phyloP scores from a whole-genome alignment of 805 yeast species.

The Saccharomycopsis amapae region DNA sequence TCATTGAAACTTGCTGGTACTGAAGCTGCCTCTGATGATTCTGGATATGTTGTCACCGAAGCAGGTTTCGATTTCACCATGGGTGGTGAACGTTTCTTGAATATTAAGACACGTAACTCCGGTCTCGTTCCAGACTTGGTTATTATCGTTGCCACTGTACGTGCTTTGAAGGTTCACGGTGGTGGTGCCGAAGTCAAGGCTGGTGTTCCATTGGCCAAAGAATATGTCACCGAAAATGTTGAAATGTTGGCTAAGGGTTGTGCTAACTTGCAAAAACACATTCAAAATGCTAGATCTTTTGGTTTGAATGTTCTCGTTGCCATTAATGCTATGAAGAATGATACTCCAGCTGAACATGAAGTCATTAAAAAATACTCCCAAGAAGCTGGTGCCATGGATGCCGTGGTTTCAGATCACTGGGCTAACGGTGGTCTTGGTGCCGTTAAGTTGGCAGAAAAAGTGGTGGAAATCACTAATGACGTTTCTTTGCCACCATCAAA shows the following conservation, averaged over 20 bases:
- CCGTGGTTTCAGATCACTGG: constrained; percentile 81
- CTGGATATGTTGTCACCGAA: constrained; percentile 78
- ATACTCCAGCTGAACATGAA: constrained; percentile 60
- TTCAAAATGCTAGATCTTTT: constrained; percentile 60
- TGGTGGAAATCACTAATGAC: constrained; percentile 37
- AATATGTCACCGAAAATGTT: constrained; percentile 62
- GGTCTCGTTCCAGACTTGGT: constrained; percentile 73
- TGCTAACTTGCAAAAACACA: constrained; percentile 71
- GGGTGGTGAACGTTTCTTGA: constrained; percentile 86
- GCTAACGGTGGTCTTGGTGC: constrained; percentile 84
- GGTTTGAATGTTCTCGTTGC: constrained; percentile 81
- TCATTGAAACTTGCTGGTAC: constrained; percentile 77
- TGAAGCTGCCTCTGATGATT: constrained; percentile 43
- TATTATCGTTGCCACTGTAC: constrained; percentile 75
- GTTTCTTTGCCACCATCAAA: background rate
- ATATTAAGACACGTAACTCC: constrained; percentile 77
- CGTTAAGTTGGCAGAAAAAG: constrained; percentile 62
- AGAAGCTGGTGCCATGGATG: constrained; percentile 73
- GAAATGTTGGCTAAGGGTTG: constrained; percentile 65
- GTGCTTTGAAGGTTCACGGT: constrained; percentile 82
- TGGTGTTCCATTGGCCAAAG: constrained; percentile 71
- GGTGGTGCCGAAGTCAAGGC: constrained; percentile 88
- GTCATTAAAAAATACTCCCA: constrained; percentile 60
- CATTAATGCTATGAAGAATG: constrained; percentile 71
- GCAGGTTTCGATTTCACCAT: constrained; percentile 88